Evolutionary conservation across 345 rosid genomes (phyloP), one percentile per base, ranked within the genome.

Genomic region (Capsella bursapastoris): DNA sequence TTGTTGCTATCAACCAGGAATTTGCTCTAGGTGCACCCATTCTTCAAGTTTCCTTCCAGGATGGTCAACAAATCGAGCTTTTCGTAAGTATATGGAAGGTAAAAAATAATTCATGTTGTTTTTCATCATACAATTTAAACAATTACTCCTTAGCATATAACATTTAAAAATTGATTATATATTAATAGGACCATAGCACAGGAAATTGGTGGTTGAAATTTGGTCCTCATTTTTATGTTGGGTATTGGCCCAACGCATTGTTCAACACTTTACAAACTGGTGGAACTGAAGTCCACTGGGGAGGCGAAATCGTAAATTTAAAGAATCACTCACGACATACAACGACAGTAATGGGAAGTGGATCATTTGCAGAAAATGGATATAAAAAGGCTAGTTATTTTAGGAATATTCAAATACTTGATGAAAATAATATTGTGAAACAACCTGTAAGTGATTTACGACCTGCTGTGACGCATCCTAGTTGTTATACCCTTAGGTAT

Each of bases 331-430:
- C 16, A n/a, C 18, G 14, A 45, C 49, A 45, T 18, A 45, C 49
- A 4, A 6, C 16, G 2, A 45, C 88, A 49, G 77, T 76, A 27
- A 85, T 85, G 86, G 86, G 86, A 2, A 82, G 88, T 48, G 88
- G 86, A 5, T 74, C 68, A 57, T 85, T 81, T 37, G 76, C 83
- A 3, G 63, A 38, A 7, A 79, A 79, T 71, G 84, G 86, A 32
- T 68, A 47, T 12, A 78, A 77, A 15, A 82, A 82, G 28, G 64
- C 88, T n/a, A 57, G 80, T 49, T 85, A 29, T 49, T 66, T 83
- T 59, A 66, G 53, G 52, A 71, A 74, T 32, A 7, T 57, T 9
- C 41, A 82, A 64, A 59, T 83, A 2, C 80, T 83, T 50, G 85
- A 52, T 52, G 32, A 52, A 41, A 12, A 41, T 12, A 12, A 41